These are phyloP conservation scores for Gossypium raimondii DNA, from an alignment of 345 rosid genomes.

Conservation along the genomic window DNA sequence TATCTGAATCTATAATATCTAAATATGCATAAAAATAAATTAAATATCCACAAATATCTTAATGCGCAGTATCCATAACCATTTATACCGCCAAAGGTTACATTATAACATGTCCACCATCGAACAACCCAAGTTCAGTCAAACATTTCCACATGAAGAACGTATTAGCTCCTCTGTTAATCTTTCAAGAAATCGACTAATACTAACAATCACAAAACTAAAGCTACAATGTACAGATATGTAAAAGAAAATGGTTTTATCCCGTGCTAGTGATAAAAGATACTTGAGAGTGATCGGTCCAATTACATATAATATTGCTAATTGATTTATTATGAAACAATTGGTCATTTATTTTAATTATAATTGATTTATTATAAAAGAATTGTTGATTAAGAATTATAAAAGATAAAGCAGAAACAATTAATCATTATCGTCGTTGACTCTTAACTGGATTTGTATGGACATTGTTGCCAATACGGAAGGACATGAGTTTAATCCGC, in stretches of 20 bases:
- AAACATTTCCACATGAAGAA: background rate
- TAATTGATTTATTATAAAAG: background rate
- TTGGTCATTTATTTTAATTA: background rate
- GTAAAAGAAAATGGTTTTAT: background rate
- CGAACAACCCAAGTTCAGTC: background rate
- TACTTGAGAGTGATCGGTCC: background rate
- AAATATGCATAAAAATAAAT: too few species aligned
- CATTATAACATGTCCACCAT: background rate
- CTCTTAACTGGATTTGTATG: too few species aligned
- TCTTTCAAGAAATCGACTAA: background rate
- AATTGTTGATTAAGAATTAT: background rate
- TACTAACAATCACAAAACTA: background rate
- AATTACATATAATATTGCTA: background rate
- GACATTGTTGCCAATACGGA: accelerated
- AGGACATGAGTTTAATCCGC: too few species aligned
- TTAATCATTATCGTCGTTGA: background rate
- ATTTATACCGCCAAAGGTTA: too few species aligned
- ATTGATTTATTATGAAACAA: background rate
- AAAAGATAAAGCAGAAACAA: background rate
- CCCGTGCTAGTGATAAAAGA: background rate
- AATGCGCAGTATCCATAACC: too few species aligned
- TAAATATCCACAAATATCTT: too few species aligned
- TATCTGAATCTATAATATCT: too few species aligned
- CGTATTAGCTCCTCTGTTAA: background rate
- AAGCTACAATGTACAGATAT: background rate